A percentile compares a stretch with the other conserved stretches of the same genome.
Evolutionary conservation across 2,329 filamentous ascomycete genomes (phyloP).

Genomic region (Xylaria sp.): DNA sequence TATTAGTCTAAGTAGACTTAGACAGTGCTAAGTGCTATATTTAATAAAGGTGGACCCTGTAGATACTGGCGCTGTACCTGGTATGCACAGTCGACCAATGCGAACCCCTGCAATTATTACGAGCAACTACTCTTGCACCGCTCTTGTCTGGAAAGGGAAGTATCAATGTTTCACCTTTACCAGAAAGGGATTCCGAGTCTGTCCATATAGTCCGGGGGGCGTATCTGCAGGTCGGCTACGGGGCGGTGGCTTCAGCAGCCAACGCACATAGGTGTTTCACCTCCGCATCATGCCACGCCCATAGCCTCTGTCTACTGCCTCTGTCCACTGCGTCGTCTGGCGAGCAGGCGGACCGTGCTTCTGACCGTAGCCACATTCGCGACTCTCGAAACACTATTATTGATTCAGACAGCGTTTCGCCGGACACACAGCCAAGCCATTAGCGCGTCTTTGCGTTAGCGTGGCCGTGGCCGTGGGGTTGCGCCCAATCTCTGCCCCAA

Average conservation of each 20-base stretch:
- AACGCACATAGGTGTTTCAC: not conserved
- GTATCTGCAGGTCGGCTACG: not conserved
- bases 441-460: too few relatives aligned
- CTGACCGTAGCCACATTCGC: too few relatives aligned
- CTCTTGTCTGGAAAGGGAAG: slow-evolving; percentile 18
- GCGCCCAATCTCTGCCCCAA: too few relatives aligned
- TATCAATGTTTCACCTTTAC: slow-evolving; percentile 22
- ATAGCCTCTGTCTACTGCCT: not conserved
- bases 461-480: too few relatives aligned
- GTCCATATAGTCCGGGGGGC: not conserved
- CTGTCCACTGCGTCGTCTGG: too few relatives aligned
- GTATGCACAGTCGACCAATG: slow-evolving; percentile 17
- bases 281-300: not conserved
- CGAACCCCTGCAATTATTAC: not conserved
- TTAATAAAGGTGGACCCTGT: slow-evolving; percentile 14
- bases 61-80: not conserved
- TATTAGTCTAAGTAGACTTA: too few relatives aligned
- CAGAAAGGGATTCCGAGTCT: too few relatives aligned
- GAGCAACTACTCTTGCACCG: not conserved
- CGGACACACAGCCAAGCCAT: too few relatives aligned
- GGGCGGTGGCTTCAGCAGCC: not conserved
- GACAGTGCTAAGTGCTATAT: too few relatives aligned
- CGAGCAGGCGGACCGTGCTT: too few relatives aligned
- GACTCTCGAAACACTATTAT: too few relatives aligned
- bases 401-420: too few relatives aligned